These are phyloP conservation scores for Lentinula novae-zelandiae DNA, from an alignment of 1,284 basidiomycete genomes.

Conservation along the genomic window DNA sequence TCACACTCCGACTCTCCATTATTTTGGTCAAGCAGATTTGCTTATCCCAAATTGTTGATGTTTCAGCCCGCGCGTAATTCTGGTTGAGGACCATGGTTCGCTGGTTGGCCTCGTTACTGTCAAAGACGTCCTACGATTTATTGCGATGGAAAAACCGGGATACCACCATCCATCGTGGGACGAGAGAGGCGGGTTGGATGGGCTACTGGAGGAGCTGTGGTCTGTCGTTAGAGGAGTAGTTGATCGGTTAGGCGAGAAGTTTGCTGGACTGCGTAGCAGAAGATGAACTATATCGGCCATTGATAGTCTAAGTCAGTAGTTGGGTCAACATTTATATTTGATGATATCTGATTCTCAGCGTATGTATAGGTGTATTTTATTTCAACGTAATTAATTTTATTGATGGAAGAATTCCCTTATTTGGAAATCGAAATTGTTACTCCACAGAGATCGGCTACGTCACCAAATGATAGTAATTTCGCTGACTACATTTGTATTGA, in stretches of 20 bases:
- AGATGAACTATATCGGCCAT: constrained; percentile 16
- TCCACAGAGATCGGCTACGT: neutral
- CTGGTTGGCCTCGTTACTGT: constrained; percentile 90
- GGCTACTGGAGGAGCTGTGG: constrained; percentile 59
- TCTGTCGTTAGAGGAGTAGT: constrained; percentile 18
- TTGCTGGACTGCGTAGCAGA: neutral
- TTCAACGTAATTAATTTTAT: neutral
- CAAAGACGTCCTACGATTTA: constrained; percentile 91
- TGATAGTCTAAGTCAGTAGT: no score
- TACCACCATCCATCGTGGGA: constrained; percentile 53
- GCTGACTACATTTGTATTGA: neutral
- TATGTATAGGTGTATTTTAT: neutral
- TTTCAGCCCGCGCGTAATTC: constrained; percentile 86
- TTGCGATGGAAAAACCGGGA: constrained; percentile 48
- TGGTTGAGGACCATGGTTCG: constrained; percentile 83
- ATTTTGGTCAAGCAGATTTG: no score
- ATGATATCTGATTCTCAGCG: neutral
- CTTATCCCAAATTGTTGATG: no score
- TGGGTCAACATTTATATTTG: no score
- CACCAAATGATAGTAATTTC: neutral
- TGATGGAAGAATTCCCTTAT: neutral
- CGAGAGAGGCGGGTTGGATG: constrained; percentile 59
- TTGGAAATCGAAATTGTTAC: neutral
- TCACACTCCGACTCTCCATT: neutral
- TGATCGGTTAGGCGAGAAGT: neutral